A percentile compares a stretch with the other conserved stretches of the same genome.
Conservation (phyloP, 73 alveolate species). For the Blepharisma stoltei region DNA sequence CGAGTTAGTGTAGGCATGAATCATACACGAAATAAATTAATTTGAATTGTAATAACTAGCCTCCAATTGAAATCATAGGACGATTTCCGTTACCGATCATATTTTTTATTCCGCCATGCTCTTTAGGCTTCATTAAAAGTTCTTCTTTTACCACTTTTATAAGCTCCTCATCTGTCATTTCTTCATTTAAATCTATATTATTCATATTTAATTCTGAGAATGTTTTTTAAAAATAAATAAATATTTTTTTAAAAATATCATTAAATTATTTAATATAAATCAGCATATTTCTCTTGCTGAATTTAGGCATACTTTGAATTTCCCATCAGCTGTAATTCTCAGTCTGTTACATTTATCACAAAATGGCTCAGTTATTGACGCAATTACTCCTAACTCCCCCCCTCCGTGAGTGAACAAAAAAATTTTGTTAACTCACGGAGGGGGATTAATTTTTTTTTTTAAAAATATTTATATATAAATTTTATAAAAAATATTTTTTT, state of each 20-base stretch:
- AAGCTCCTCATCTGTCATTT: background rate
- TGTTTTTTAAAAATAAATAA: no score
- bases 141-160: slow-evolving; percentile 15
- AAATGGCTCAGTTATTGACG: slow-evolving; percentile 56
- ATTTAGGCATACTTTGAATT: slow-evolving; percentile 47
- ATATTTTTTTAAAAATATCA: no score
- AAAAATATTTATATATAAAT: no score
- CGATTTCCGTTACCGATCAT: slow-evolving; percentile 41
- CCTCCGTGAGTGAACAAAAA: no score
- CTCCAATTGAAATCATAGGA: slow-evolving; percentile 59
- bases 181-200: background rate
- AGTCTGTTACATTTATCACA: slow-evolving; percentile 61
- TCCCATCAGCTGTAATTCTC: slow-evolving; percentile 63
- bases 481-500: no score
- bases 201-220: no score
- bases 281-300: slow-evolving; percentile 3
- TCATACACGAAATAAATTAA: no score
- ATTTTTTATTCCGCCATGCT: slow-evolving; percentile 55
- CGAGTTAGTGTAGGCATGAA: no score
- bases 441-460: no score
- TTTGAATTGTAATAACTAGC: slow-evolving; percentile 29
- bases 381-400: slow-evolving; percentile 56
- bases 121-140: slow-evolving; percentile 38
- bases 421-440: no score
- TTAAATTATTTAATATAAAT: no score